These are phyloP conservation scores for Chaetomidium leptoderma DNA, from an alignment of 495 filamentous ascomycete genomes.

Conservation along the genomic window DNA sequence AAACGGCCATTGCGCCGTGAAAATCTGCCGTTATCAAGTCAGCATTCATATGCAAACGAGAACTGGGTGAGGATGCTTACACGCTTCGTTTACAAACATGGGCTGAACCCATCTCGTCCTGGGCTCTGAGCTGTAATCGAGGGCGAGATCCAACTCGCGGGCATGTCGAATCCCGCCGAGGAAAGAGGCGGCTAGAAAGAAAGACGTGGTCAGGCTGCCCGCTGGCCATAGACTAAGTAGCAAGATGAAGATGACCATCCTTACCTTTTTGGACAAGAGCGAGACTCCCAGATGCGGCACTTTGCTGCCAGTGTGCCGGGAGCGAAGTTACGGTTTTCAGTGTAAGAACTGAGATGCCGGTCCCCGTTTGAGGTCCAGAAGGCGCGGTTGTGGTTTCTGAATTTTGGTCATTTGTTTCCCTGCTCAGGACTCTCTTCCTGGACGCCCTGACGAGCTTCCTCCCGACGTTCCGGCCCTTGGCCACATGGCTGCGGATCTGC, in stretches of 20 bases:
- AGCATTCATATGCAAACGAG: too few relatives aligned
- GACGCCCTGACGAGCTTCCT: neutral
- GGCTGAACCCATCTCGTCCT: neutral
- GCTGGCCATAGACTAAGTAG: neutral
- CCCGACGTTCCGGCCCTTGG: slow-evolving; percentile 1
- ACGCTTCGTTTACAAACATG: neutral
- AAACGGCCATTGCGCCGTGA: slow-evolving; percentile 4
- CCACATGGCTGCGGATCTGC: slow-evolving; percentile 4
- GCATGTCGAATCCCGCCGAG: neutral
- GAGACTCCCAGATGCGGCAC: neutral
- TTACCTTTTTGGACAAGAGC: neutral
- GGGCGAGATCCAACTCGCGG: neutral
- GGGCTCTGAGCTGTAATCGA: neutral
- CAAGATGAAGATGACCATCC: neutral
- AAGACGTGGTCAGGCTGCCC: neutral
- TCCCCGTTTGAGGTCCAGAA: too few relatives aligned
- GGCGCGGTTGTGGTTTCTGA: neutral
- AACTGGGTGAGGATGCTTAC: neutral
- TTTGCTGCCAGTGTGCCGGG: neutral
- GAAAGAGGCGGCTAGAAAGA: neutral
- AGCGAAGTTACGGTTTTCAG: neutral
- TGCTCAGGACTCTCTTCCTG: neutral
- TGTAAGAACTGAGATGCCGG: neutral
- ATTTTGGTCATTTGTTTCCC: too few relatives aligned
- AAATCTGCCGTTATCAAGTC: too few relatives aligned